Conservation (phyloP, 169 alveolate species). For the Blepharisma undulans region DNA sequence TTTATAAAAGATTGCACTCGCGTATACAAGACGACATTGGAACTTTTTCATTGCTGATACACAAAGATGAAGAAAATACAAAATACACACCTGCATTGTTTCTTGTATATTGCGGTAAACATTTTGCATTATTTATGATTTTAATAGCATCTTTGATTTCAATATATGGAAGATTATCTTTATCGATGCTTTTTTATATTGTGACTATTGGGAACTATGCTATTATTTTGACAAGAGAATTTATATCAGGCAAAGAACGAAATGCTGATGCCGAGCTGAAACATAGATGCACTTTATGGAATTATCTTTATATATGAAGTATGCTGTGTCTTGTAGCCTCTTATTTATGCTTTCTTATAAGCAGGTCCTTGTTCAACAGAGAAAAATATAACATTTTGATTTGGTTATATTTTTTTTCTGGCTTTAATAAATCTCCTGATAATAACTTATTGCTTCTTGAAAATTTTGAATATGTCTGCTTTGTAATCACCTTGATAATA, state of each 20-base stretch:
- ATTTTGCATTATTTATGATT: background rate
- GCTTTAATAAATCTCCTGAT: background rate
- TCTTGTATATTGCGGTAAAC: too few relatives aligned
- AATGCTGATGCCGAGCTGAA: background rate
- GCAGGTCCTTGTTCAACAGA: background rate
- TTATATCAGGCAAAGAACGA: background rate
- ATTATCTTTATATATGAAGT: background rate
- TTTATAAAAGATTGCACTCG: background rate
- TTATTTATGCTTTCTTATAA: background rate
- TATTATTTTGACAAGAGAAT: background rate
- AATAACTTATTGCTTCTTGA: background rate
- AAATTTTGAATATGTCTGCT: background rate
- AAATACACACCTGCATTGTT: background rate
- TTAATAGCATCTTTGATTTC: background rate
- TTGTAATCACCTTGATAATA: background rate
- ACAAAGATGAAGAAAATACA: background rate
- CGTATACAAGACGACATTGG: background rate
- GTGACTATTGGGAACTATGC: background rate
- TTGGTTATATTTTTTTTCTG: background rate
- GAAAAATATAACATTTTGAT: too few relatives aligned
- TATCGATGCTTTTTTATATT: slow-evolving; percentile 3
- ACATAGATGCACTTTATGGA: slow-evolving; percentile 10
- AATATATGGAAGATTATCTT: background rate
- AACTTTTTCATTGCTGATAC: background rate
- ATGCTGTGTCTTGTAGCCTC: too few relatives aligned